A percentile compares a stretch with the other conserved stretches of the same genome.
Conservation (phyloP, 805 yeast genomes). For the Kazachstania martiniae region DNA sequence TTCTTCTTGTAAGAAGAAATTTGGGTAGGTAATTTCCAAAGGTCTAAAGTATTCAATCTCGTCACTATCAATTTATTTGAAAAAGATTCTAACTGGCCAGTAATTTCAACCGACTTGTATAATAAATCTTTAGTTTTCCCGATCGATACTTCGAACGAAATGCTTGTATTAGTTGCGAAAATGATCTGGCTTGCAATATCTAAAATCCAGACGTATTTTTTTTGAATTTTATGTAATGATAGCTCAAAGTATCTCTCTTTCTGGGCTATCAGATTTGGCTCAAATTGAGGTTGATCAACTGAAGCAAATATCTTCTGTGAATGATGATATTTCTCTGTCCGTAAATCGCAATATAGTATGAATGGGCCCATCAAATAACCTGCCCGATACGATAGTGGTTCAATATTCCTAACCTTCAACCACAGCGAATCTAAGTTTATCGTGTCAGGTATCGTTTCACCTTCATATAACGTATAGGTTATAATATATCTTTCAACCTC, state of each 20-base stretch:
- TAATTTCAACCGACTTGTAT: conserved; percentile 7
- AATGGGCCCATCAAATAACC: conserved; percentile 72
- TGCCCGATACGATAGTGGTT: conserved; percentile 42
- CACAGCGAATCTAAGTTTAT: conserved; percentile 30
- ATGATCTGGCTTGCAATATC: conserved; percentile 64
- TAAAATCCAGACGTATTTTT: conserved; percentile 52
- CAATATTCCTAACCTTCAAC: conserved; percentile 51
- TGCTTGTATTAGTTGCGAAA: conserved; percentile 50
- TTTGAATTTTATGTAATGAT: conserved; percentile 51
- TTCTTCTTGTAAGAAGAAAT: conserved; percentile 17
- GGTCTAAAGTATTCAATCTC: conserved; percentile 46
- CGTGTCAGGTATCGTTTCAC: conserved; percentile 20
- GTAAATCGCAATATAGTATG: conserved; percentile 60
- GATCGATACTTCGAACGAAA: conserved; percentile 51
- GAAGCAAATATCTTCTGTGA: conserved; percentile 45
- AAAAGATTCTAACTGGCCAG: conserved; percentile 25
- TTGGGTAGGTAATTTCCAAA: conserved; percentile 55
- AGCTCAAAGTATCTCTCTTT: conserved; percentile 51
- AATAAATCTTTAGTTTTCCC: conserved; percentile 31
- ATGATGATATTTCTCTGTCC: conserved; percentile 44
- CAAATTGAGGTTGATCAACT: conserved; percentile 68
- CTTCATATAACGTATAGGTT: conserved; percentile 34
- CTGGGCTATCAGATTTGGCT: conserved; percentile 62
- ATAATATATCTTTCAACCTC: conserved; percentile 48
- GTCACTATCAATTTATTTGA: conserved; percentile 35